Evolutionary conservation across 2,329 filamentous ascomycete species (phyloP), one percentile per base, ranked within the genome.

Genomic region (Aspergillus sp.): DNA sequence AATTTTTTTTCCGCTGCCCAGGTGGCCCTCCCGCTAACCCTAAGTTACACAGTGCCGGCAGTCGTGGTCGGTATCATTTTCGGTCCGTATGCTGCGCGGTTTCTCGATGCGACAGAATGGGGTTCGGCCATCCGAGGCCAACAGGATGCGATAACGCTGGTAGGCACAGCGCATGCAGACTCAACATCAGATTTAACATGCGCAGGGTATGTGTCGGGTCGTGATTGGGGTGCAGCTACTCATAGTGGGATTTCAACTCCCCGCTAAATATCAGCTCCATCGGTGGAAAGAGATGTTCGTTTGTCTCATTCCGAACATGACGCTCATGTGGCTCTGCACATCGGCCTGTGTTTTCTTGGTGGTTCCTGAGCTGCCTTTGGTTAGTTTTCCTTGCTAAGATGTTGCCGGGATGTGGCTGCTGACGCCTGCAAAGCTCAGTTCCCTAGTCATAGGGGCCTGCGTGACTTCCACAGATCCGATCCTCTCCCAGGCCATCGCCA

Each of bases 171-270:
- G 19, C 8, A n/a, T 25, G 13, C 28, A 49, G 45, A 25, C n/a
- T 28, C 17, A n/a, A 48, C 31, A 62, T 64, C 34, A 15, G 34
- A 41, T 15, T 15, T 41, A 41, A 41, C 34, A 41, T 41, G 53
- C 63, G 1, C 28, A 81, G 72, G 84, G 83, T 13, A 67, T 88
- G 6, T 81, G 80, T 64, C 80, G 86, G 19, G 77, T 88, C 23
- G 84, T 88, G 61, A 87, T 89, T 58, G 85, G 85, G 3, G 79
- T 88, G 1, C 86, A 88, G 66, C 78, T 88, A n/a, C 79, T 88
- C 41, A 88, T 88, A 59, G 85, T 85, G 1, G 87, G 86, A 28
- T 88, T 84, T 65, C 85, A 89, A 67, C 75, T 89, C 0, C 86
- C 86, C 0, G 83, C 83, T 41, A 83, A 81, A 67, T 89, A 88